These are phyloP conservation scores for Prillingera fragicola DNA, from an alignment of 1,284 basidiomycete genomes.

Conservation along the genomic window DNA sequence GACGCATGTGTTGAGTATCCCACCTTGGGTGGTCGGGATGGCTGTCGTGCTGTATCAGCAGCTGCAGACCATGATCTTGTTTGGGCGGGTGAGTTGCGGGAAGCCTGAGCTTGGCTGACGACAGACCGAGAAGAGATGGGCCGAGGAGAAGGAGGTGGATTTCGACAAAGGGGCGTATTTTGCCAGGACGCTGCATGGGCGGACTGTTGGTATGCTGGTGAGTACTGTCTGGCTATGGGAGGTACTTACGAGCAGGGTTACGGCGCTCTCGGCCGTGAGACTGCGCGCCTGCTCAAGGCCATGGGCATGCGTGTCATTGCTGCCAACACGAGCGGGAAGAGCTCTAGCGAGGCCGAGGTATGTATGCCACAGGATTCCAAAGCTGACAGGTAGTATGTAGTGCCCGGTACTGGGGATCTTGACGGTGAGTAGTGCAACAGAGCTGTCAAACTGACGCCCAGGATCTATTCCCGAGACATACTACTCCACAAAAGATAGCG, in stretches of 20 bases:
- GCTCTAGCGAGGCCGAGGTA: slow-evolving; percentile 36
- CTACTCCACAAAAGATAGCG: slow-evolving; percentile 37
- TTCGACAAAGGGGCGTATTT: slow-evolving; percentile 23
- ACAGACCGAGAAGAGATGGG: slow-evolving; percentile 30
- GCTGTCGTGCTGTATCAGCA: slow-evolving; percentile 35
- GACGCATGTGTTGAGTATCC: slow-evolving; percentile 41
- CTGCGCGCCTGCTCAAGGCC: slow-evolving; percentile 38
- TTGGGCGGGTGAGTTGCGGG: slow-evolving; percentile 26
- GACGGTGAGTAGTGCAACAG: slow-evolving; percentile 22
- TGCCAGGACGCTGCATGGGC: slow-evolving; percentile 28
- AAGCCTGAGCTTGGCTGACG: neutral
- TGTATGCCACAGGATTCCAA: slow-evolving; percentile 3
- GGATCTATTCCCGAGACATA: slow-evolving; percentile 41
- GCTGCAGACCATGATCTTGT: slow-evolving; percentile 29
- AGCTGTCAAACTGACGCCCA: neutral
- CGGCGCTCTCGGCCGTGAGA: slow-evolving; percentile 38
- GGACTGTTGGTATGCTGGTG: slow-evolving; percentile 42
- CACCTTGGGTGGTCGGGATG: slow-evolving; percentile 38
- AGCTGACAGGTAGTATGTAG: slow-evolving; percentile 20
- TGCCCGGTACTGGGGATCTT: slow-evolving; percentile 41
- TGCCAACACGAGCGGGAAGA: slow-evolving; percentile 42
- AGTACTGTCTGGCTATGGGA: slow-evolving; percentile 3
- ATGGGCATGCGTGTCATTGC: slow-evolving; percentile 41
- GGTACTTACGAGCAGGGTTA: slow-evolving; percentile 24
- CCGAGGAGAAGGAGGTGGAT: slow-evolving; percentile 26